phyloP scores from a whole-genome alignment of 2,329 filamentous ascomycete species.

The Xylogone sp. region DNA sequence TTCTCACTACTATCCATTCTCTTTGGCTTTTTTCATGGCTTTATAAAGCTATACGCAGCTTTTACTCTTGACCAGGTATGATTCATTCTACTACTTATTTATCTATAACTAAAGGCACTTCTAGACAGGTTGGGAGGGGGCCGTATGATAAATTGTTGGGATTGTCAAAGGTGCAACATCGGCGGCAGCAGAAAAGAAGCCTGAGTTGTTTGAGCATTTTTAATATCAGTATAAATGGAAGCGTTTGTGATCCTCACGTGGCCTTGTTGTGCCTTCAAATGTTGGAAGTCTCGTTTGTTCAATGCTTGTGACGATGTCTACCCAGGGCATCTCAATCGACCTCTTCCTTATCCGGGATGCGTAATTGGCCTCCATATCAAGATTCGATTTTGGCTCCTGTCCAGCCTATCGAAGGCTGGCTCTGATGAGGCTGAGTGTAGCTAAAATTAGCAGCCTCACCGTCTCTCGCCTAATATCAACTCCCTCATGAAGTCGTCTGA shows the following conservation, averaged over 20 bases:
- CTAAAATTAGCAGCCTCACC: too few relatives aligned
- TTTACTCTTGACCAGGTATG: conserved; percentile 60
- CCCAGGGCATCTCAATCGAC: neutral
- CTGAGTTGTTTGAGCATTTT: neutral
- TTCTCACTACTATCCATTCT: conserved; percentile 52
- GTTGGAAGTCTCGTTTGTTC: neutral
- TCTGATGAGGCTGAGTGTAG: too few relatives aligned
- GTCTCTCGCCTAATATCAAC: too few relatives aligned
- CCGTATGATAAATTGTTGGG: neutral
- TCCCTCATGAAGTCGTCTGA: too few relatives aligned
- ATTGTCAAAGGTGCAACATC: neutral
- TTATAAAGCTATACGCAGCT: conserved; percentile 84
- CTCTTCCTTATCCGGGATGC: too few relatives aligned
- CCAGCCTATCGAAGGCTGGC: too few relatives aligned
- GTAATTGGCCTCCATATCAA: too few relatives aligned
- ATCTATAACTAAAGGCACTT: conserved; percentile 4
- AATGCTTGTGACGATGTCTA: neutral
- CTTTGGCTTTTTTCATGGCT: conserved; percentile 70
- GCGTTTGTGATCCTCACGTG: neutral
- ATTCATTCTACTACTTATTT: conserved; percentile 28
- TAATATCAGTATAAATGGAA: neutral
- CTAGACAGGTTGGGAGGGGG: conserved; percentile 2
- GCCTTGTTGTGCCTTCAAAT: neutral
- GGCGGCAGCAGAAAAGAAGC: neutral
- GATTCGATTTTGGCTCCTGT: too few relatives aligned